phyloP scores from a whole-genome alignment of 2,329 filamentous ascomycete species.

The Alternaria gaisen region DNA sequence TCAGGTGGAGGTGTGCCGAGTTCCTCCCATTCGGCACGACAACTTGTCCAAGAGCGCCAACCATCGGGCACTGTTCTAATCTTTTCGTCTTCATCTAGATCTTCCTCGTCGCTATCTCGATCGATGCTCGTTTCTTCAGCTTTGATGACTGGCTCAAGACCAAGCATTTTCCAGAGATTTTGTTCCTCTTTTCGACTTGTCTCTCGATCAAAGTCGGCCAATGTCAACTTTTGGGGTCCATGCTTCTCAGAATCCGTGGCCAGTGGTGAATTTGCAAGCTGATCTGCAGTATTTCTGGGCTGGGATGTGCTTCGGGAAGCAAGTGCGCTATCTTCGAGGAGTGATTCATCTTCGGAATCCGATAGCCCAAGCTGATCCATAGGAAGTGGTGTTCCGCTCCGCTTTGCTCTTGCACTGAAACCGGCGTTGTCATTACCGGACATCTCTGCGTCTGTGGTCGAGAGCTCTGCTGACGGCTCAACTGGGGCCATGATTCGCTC shows the following conservation, averaged over 20 bases:
- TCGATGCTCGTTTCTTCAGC: constrained; percentile 28
- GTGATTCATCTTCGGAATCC: constrained; percentile 19
- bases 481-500: constrained; percentile 38
- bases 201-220: constrained; percentile 58
- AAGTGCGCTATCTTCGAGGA: background rate
- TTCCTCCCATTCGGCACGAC: constrained; percentile 62
- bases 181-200: constrained; percentile 57
- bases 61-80: constrained; percentile 50
- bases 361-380: constrained; percentile 22
- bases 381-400: constrained; percentile 42
- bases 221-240: constrained; percentile 2
- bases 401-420: constrained; percentile 33
- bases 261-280: constrained; percentile 9
- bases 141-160: constrained; percentile 29
- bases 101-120: constrained; percentile 32
- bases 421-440: constrained; percentile 22
- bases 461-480: constrained; percentile 33
- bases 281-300: constrained; percentile 10
- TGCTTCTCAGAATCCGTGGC: background rate
- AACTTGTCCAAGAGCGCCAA: constrained; percentile 60
- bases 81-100: constrained; percentile 28
- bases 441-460: constrained; percentile 39
- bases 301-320: background rate
- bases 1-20: constrained; percentile 18
- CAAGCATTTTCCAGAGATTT: constrained; percentile 56